Conservation (phyloP, 768 basidiomycete genomes). For the Pleurotus pulmonarius region DNA sequence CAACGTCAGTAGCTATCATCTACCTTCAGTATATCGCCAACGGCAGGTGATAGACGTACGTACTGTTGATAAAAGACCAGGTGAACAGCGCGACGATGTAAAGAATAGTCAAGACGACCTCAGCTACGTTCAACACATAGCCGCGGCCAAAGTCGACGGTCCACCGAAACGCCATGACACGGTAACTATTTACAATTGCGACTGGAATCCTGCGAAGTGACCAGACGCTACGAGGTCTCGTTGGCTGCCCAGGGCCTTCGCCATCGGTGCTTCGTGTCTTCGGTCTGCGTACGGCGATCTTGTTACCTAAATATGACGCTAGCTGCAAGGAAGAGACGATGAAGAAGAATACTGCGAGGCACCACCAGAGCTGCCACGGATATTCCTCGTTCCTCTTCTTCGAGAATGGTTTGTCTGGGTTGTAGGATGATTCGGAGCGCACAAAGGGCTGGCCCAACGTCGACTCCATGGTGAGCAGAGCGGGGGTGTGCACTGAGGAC, state of each 20-base stretch:
- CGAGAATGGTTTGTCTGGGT: not conserved
- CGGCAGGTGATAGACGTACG: not conserved
- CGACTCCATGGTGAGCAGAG: no score
- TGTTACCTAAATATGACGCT: not conserved
- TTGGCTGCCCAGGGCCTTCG: not conserved
- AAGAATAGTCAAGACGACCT: constrained; percentile 1
- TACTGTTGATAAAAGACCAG: constrained; percentile 3
- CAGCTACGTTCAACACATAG: constrained; percentile 30
- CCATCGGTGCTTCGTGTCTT: not conserved
- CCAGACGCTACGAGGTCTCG: not conserved
- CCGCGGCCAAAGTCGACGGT: constrained; percentile 23
- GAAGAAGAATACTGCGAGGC: constrained; percentile 1
- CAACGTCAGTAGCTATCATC: constrained; percentile 6
- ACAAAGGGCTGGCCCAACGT: no score
- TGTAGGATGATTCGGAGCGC: not conserved
- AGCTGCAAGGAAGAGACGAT: not conserved
- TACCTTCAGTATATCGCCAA: not conserved
- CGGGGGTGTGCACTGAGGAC: no score
- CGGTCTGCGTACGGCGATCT: not conserved
- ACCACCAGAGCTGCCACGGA: constrained; percentile 5
- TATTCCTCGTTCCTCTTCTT: constrained; percentile 1
- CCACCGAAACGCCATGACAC: constrained; percentile 16
- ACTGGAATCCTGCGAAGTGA: constrained; percentile 10
- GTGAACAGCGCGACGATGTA: constrained; percentile 6
- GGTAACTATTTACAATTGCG: constrained; percentile 12